Percentiles rank a stretch among this genome's conserved stretches.
These are phyloP conservation scores for Phytophthora melonis DNA, from an alignment of 352 stramenopile genomes.

Conservation along the genomic window DNA sequence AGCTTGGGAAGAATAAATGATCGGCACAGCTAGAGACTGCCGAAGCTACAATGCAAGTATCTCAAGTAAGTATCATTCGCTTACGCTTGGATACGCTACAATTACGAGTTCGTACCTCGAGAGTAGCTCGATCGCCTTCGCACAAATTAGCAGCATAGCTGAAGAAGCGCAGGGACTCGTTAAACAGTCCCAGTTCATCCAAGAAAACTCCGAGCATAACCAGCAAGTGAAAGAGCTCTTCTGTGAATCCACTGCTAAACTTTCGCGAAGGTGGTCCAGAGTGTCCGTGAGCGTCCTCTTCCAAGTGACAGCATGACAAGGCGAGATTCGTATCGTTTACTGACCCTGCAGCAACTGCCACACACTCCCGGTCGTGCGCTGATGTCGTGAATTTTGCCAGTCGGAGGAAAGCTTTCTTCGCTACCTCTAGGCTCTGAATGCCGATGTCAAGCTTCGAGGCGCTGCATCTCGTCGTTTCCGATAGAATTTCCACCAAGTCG, in stretches of 20 bases:
- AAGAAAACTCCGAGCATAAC: slow-evolving; percentile 74
- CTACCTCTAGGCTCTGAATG: slow-evolving; percentile 33
- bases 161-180: slow-evolving; percentile 60
- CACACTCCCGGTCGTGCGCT: slow-evolving; percentile 33
- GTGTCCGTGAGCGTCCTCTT: neutral
- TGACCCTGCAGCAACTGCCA: slow-evolving; percentile 12
- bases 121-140: slow-evolving; percentile 40
- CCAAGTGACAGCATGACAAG: slow-evolving; percentile 11
- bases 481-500: slow-evolving; percentile 24
- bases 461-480: slow-evolving; percentile 16
- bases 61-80: neutral
- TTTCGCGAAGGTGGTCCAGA: slow-evolving; percentile 1
- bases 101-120: slow-evolving; percentile 37
- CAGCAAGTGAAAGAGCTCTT: slow-evolving; percentile 57
- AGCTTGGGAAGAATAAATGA: slow-evolving; percentile 39
- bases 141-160: slow-evolving; percentile 43
- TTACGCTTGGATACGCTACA: neutral
- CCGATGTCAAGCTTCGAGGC: slow-evolving; percentile 1
- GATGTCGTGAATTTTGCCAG: slow-evolving; percentile 28
- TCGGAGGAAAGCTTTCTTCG: slow-evolving; percentile 31
- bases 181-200: slow-evolving; percentile 64
- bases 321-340: slow-evolving; percentile 15
- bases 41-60: slow-evolving; percentile 28
- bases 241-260: slow-evolving; percentile 53
- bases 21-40: slow-evolving; percentile 37